Base-by-base conservation (phyloP, 2,329 filamentous ascomycete species). In the Xylogone sp. region DNA sequence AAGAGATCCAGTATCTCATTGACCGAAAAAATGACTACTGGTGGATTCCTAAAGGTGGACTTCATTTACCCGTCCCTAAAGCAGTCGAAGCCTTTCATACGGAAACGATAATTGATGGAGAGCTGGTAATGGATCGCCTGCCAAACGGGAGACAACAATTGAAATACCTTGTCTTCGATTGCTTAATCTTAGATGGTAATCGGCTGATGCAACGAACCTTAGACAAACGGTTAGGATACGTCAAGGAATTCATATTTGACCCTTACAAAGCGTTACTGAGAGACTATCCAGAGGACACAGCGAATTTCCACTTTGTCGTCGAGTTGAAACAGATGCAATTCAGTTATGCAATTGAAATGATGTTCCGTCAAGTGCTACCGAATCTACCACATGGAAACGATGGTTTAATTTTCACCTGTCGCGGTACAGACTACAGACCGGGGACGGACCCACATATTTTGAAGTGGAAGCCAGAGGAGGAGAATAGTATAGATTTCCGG, bases 21-120 rank as follows among this genome's bases (percentile, higher is more conserved):
- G 93, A 99, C 72, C 90, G 94, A 65, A 96, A 92, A 73, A 97
- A 99, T 73, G 91, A 97, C 68, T 99, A 94, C 75, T 96, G 93
- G 81, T 90, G 81, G 65, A 83, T 97, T 54, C 80, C 82, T 24
- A 77, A 80, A 55, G 75, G 74, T 49, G 79, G 75, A 51, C 78
- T 97, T 21, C 90, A 96, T 68, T 92, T 97, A 60, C 94, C 94
- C 0, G 75, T 87, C 20, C 82, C 82, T 34, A 75, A 80, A 43
- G 79, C 88, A 58, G 78, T 81, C 10, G 71, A 76, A 43, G 77
- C 75, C 13, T 97, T 89, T 67, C 91, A 97, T 66, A 81, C 76
- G 13, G 81, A 83, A 54, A 97, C 94, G 0, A 73, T 99, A 24
- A 79, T 97, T 45, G 94, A 99, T 62, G 94, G 94, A 57, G 94